These are phyloP conservation scores for Ophiostoma perfectum DNA, from an alignment of 2,329 filamentous ascomycete species.

Conservation along the genomic window DNA sequence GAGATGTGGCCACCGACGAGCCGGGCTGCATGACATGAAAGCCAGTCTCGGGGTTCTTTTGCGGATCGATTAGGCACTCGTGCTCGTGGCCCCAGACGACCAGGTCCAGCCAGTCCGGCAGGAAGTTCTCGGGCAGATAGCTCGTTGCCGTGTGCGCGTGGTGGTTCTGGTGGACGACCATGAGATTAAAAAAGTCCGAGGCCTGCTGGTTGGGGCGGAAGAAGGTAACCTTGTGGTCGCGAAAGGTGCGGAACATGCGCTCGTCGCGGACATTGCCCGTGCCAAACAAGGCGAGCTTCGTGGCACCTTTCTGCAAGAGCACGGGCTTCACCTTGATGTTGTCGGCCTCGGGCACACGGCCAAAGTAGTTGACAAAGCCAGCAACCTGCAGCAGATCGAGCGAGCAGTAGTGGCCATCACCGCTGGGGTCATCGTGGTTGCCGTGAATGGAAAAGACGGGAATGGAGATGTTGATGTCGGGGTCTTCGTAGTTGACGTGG, in stretches of 20 bases:
- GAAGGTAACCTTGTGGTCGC: constrained; percentile 90
- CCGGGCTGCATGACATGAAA: constrained; percentile 98
- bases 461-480: constrained; percentile 94
- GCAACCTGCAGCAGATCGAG: constrained; percentile 87
- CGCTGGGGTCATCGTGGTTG: constrained; percentile 97
- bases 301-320: constrained; percentile 84
- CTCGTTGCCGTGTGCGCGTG: constrained; percentile 84
- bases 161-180: constrained; percentile 95
- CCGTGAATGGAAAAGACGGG: constrained; percentile 98
- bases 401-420: constrained; percentile 85
- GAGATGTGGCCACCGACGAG: constrained; percentile 89
- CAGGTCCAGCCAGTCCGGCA: constrained; percentile 86
- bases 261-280: constrained; percentile 96
- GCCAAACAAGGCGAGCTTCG: constrained; percentile 88
- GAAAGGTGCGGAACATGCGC: constrained; percentile 85
- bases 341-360: constrained; percentile 83
- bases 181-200: constrained; percentile 90
- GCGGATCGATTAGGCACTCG: constrained; percentile 85
- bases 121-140: constrained; percentile 89
- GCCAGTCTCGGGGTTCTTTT: constrained; percentile 74
- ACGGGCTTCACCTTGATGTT: constrained; percentile 91
- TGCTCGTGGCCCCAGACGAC: constrained; percentile 98
- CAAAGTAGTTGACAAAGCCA: constrained; percentile 92
- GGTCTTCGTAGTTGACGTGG: constrained; percentile 96
- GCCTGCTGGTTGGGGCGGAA: constrained; percentile 76